A percentile compares a stretch with the other conserved stretches of the same genome.
phyloP scores from a whole-genome alignment of 345 rosid species.

The Populus davidiana region DNA sequence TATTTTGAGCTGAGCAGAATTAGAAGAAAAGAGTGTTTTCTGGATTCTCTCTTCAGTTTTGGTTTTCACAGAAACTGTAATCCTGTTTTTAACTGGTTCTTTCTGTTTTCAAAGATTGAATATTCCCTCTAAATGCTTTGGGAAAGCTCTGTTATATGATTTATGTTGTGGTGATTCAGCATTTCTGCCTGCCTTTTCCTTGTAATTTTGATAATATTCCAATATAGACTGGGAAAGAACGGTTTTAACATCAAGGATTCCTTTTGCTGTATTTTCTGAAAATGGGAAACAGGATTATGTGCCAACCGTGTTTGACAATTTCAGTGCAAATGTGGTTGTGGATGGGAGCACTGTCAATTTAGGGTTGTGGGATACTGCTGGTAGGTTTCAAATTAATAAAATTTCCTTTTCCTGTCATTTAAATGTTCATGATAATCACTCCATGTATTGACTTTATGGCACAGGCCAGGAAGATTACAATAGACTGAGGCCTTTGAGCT shows the following conservation, averaged over 20 bases:
- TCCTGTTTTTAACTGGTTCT: neutral
- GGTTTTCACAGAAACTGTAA: neutral
- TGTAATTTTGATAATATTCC: neutral
- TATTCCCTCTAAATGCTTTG: neutral
- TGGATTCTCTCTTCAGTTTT: neutral
- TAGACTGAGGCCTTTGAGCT: constrained; percentile 85
- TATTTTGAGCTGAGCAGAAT: neutral
- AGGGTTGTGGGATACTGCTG: constrained; percentile 87
- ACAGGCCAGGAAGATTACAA: constrained; percentile 96
- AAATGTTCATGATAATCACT: neutral
- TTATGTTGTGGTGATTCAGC: neutral
- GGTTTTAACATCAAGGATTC: neutral
- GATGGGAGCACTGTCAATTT: constrained; percentile 78
- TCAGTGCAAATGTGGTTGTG: constrained; percentile 80
- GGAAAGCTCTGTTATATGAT: neutral
- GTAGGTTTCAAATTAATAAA: constrained; percentile 28
- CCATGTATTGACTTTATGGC: constrained; percentile 15
- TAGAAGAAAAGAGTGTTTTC: neutral
- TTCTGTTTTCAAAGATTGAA: neutral
- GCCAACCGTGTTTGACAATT: constrained; percentile 82
- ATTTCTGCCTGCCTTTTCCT: neutral
- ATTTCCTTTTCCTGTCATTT: neutral
- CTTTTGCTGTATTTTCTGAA: neutral
- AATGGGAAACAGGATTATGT: constrained; percentile 59
- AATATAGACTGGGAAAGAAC: neutral